A percentile compares a stretch with the other conserved stretches of the same genome.
phyloP scores from a whole-genome alignment of 805 yeast species.

The Saturnispora bothae region DNA sequence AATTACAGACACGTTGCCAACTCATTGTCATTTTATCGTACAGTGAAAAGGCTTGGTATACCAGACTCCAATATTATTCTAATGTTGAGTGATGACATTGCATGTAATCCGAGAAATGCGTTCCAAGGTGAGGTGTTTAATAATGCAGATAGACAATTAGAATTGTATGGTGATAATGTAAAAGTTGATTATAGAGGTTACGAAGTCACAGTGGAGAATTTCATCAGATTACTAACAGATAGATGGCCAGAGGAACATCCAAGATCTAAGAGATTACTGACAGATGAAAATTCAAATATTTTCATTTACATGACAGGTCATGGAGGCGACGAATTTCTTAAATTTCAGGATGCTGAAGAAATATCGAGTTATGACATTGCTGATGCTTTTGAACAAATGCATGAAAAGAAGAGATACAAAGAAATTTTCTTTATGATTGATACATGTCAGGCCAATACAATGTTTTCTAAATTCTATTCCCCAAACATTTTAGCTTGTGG shows the following conservation, averaged over 20 bases:
- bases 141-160: slow-evolving; percentile 84
- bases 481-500: slow-evolving; percentile 93
- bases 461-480: slow-evolving; percentile 86
- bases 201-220: slow-evolving; percentile 96
- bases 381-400: slow-evolving; percentile 95
- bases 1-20: slow-evolving; percentile 98
- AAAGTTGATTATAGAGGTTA: slow-evolving; percentile 97
- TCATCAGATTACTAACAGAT: slow-evolving; percentile 84
- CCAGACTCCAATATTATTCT: slow-evolving; percentile 96
- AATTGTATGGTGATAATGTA: slow-evolving; percentile 85
- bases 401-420: slow-evolving; percentile 88
- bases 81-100: slow-evolving; percentile 94
- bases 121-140: slow-evolving; percentile 95
- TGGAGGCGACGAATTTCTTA: slow-evolving; percentile 95
- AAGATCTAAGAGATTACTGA: slow-evolving; percentile 75
- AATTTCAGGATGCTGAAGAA: slow-evolving; percentile 98
- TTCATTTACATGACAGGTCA: slow-evolving; percentile 96
- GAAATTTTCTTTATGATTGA: slow-evolving; percentile 97
- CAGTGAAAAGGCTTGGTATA: slow-evolving; percentile 90
- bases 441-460: slow-evolving; percentile 97
- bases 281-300: slow-evolving; percentile 91
- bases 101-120: slow-evolving; percentile 92
- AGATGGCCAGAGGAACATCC: slow-evolving; percentile 95
- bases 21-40: slow-evolving; percentile 85
- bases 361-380: slow-evolving; percentile 93